A percentile compares a stretch with the other conserved stretches of the same genome.
Evolutionary conservation across 768 basidiomycete genomes (phyloP).

Genomic region (Lactifluus volemus): DNA sequence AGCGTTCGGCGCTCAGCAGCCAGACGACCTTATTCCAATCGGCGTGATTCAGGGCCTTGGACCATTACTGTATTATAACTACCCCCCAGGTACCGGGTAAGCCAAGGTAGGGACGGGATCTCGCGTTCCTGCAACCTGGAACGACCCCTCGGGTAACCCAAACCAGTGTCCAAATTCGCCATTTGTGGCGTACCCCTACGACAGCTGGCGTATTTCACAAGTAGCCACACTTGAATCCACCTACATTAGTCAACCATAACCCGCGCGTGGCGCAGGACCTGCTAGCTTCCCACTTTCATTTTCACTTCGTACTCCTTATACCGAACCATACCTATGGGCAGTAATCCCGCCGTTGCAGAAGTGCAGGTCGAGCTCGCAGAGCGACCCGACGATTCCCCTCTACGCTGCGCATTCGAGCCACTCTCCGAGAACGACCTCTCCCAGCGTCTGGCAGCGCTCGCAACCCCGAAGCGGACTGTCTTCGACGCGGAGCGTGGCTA

Average conservation of each 20-base stretch:
- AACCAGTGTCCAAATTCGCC: neutral
- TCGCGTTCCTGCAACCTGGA: neutral
- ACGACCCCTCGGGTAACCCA: neutral
- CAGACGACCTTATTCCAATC: neutral
- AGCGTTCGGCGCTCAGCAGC: neutral
- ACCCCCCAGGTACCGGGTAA: neutral
- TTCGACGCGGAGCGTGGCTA: conserved; percentile 17
- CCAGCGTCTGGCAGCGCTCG: conserved; percentile 9
- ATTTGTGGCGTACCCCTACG: conserved; percentile 8
- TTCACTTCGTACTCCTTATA: neutral
- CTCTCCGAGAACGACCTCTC: conserved; percentile 13
- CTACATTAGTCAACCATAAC: neutral
- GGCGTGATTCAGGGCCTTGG: neutral
- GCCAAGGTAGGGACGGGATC: neutral
- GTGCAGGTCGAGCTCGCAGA: conserved; percentile 16
- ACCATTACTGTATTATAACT: neutral
- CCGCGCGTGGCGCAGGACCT: neutral
- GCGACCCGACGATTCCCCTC: conserved; percentile 14
- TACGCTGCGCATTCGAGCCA: conserved; percentile 16
- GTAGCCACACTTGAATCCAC: neutral
- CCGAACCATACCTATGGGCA: neutral
- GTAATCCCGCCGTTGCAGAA: neutral
- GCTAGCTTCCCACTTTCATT: neutral
- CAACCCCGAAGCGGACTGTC: conserved; percentile 11
- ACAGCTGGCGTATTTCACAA: conserved; percentile 1